phyloP scores from a whole-genome alignment of 305 asterid species.

The Striga hermonthica region DNA sequence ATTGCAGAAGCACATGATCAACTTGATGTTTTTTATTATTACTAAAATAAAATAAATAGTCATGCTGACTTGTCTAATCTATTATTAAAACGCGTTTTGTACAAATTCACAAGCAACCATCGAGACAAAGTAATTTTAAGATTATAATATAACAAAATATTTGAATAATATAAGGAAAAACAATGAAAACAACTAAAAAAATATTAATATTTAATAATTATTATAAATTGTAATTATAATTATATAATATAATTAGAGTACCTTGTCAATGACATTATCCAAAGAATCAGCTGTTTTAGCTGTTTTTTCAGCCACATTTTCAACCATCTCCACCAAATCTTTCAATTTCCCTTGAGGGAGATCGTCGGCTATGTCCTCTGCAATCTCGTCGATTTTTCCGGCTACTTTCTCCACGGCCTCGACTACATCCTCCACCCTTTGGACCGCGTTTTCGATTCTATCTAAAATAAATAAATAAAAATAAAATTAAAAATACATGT shows the following conservation, averaged over 20 bases:
- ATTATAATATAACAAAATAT: background rate
- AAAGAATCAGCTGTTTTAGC: conserved; percentile 53
- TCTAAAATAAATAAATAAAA: conserved; percentile 35
- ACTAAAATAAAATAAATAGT: too few species aligned
- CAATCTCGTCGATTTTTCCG: conserved; percentile 56
- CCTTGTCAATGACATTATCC: conserved; percentile 69
- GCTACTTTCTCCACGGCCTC: conserved; percentile 80
- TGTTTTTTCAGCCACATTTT: conserved; percentile 60
- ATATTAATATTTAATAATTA: too few species aligned
- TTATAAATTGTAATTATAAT: background rate
- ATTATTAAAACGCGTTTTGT: background rate
- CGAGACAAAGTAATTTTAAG: background rate
- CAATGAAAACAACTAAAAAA: background rate
- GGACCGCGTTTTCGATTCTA: conserved; percentile 44
- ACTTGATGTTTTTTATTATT: conserved; percentile 25
- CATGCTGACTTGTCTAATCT: background rate
- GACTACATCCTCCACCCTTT: conserved; percentile 56
- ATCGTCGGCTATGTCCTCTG: conserved; percentile 51
- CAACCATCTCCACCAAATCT: conserved; percentile 40
- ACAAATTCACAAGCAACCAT: too few species aligned
- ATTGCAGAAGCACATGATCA: conserved; percentile 30
- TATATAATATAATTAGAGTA: conserved; percentile 22
- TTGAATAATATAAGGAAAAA: background rate
- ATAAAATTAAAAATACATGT: background rate
- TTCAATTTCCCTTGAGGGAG: conserved; percentile 65